Base-by-base conservation (phyloP, 2,329 filamentous ascomycete species). In the Hymenoscyphus scutula region DNA sequence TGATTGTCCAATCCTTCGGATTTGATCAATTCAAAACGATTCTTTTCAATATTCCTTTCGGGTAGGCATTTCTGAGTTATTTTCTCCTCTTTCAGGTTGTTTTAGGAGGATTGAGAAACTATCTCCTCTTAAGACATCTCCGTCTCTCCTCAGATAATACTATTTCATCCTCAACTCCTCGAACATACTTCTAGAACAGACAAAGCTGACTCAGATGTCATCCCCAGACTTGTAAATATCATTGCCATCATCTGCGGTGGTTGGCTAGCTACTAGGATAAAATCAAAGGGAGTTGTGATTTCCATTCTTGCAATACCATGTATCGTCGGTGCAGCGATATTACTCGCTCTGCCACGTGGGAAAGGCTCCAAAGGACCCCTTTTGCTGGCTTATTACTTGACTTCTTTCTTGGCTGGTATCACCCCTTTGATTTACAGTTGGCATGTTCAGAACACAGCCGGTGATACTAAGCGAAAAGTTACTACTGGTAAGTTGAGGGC, bases 401-500 rank as follows among this genome's bases (percentile, higher is more conserved):
- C 85, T 37, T 85, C 82, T 0, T 80, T 85, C 7, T 86, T 86
- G 56, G 82, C 84, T 0, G 85, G 80, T 5, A 84, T 84, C 62
- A 80, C 85, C 2, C 86, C 84, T 0, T 74, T 87, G 32, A 82
- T 87, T 41, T 87, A 84, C 67, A 81, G 82, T 0, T 87, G 84
- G 84, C 83, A 82, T 1, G 78, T 82, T 1, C 83, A 85, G 64
- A 88, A 88, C 65, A 87, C 87, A 0, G 87, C 83, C 0, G 87
- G 88, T 1, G 86, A 89, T 69, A 90, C 87, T 0, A 90, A 90
- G 75, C 83, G 84, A 64, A 89, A 89, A 69, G 82, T 84, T 15
- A 87, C 83, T 0, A 89, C 86, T 0, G 19, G 45, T 23, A 51
- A 51, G 45, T 51, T 25, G 23, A 27, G 11, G 5, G 19, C 19